Evolutionary conservation across 2,329 filamentous ascomycete species (phyloP), one percentile per base, ranked within the genome.

Genomic region (Laburnicola sp.): DNA sequence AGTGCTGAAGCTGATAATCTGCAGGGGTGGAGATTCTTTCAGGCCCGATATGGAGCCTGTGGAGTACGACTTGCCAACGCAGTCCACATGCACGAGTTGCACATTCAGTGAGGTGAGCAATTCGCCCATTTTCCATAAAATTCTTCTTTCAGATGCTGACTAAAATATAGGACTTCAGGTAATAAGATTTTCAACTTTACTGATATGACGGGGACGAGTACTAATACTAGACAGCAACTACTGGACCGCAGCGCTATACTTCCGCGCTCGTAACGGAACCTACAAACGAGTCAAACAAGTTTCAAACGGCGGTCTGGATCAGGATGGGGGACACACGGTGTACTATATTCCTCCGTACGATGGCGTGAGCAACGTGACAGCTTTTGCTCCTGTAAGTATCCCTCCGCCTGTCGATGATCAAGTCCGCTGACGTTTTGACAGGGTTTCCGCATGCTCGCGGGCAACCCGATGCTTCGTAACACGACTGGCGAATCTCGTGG

Each of bases 271-370:
- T 10, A 69, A 69, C 46, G 65, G 64, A n/a, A 68, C 66, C 1
- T 69, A 56, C 47, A 68, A 63, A 39, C 54, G 65, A n/a, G 64
- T 69, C 3, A 55, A 58, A 22, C 66, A 69, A 45, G 63, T 63
- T 38, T 53, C 54, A 23, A 54, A 54, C 16, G 51, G 47, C 7
- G 47, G 43, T 3, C 27, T 54, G n/a, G 50, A 56, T 6, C 66
- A 69, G 45, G 58, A 61, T 38, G 64, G 65, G 1, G 66, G 66
- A 2, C 64, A 68, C 51, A 67, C 65, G 0, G 64, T 69, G 6
- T 69, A 69, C 45, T 69, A 69, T 37, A 68, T 69, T 34, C 58
- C 64, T 10, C 63, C 66, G 2, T 69, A 68, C 34, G 63, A 66
- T 41, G 66, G 63, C 4, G 57, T 64, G 11, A 67, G 55, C 50